Percentiles rank a stretch among this genome's conserved stretches.
Conservation (phyloP, 179 eudicot genomes). For the Beta macrorhiza region DNA sequence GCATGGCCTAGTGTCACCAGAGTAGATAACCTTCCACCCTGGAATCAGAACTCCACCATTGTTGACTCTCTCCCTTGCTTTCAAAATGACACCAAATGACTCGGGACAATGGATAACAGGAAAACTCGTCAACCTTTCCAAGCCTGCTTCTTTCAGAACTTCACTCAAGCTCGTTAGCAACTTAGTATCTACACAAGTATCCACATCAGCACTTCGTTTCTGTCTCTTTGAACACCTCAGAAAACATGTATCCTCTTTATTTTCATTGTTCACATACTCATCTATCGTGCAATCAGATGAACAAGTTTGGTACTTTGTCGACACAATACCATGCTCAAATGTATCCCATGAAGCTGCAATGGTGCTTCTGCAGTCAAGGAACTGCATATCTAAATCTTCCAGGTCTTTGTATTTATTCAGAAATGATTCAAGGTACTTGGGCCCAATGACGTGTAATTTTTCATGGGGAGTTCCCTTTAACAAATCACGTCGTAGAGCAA, state of each 20-base stretch:
- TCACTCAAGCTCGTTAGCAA: slow-evolving; percentile 41
- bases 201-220: slow-evolving; percentile 33
- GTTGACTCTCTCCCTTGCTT: slow-evolving; percentile 53
- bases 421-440: slow-evolving; percentile 58
- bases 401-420: slow-evolving; percentile 65
- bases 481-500: slow-evolving; percentile 64
- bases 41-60: slow-evolving; percentile 48
- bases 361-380: slow-evolving; percentile 73
- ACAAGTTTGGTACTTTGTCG: slow-evolving; percentile 18
- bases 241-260: slow-evolving; percentile 34
- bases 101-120: slow-evolving; percentile 83
- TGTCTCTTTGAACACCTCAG: slow-evolving; percentile 53
- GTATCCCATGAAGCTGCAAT: slow-evolving; percentile 46
- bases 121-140: slow-evolving; percentile 59
- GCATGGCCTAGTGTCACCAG: slow-evolving; percentile 88
- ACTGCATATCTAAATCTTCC: slow-evolving; percentile 74
- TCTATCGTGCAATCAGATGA: slow-evolving; percentile 8
- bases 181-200: slow-evolving; percentile 30
- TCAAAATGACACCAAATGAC: slow-evolving; percentile 66
- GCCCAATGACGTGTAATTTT: slow-evolving; percentile 66
- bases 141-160: slow-evolving; percentile 56
- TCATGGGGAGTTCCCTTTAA: slow-evolving; percentile 57
- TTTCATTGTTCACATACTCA: slow-evolving; percentile 19
- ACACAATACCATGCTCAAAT: slow-evolving; percentile 31
- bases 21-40: slow-evolving; percentile 87